phyloP scores from a whole-genome alignment of 2,329 filamentous ascomycete genomes.

The Pyricularia sp. region DNA sequence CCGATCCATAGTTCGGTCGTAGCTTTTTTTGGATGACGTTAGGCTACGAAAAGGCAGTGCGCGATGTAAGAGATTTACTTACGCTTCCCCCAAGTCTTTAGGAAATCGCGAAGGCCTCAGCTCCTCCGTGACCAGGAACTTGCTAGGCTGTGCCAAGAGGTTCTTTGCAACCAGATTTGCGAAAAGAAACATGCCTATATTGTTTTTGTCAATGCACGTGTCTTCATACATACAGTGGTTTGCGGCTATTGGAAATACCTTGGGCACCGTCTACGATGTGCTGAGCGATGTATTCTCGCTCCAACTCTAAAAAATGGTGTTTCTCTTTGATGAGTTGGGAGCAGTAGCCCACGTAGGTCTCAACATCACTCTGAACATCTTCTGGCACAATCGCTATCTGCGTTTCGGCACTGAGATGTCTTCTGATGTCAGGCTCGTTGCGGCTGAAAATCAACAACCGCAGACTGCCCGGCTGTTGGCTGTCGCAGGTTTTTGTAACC shows the following conservation, averaged over 20 bases:
- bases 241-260: constrained; percentile 17
- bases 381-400: constrained; percentile 10
- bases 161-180: too few relatives aligned
- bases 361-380: constrained; percentile 20
- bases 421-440: constrained; percentile 16
- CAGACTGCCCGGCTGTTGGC: constrained; percentile 12
- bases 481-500: constrained; percentile 15
- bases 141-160: too few relatives aligned
- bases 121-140: too few relatives aligned
- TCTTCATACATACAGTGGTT: too few relatives aligned
- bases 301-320: constrained; percentile 2
- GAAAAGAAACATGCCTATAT: too few relatives aligned
- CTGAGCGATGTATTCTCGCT: background rate
- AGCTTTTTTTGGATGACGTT: too few relatives aligned
- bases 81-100: too few relatives aligned
- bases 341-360: constrained; percentile 11
- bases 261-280: constrained; percentile 10
- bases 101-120: too few relatives aligned
- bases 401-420: constrained; percentile 11
- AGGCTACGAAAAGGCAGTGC: too few relatives aligned
- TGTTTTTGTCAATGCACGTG: too few relatives aligned
- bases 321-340: constrained; percentile 2
- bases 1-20: too few relatives aligned
- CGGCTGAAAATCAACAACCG: constrained; percentile 24
- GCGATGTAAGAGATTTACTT: too few relatives aligned